phyloP scores from a whole-genome alignment of 164 flowering plant genomes.

The Tetrastigma voinierianum region DNA sequence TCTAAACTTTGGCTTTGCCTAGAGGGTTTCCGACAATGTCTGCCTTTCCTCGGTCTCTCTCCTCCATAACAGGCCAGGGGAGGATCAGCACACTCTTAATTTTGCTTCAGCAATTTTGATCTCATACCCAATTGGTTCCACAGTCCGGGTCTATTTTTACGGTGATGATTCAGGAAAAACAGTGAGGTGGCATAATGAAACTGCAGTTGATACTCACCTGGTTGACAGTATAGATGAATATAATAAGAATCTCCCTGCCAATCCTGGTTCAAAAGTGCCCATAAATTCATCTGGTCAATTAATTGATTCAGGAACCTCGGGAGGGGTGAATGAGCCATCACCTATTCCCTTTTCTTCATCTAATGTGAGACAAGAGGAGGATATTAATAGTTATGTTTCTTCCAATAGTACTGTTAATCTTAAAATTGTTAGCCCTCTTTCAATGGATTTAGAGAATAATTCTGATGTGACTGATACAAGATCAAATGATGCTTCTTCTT shows the following conservation, averaged over 20 bases:
- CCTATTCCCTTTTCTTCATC: too few species aligned
- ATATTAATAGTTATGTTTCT: too few species aligned
- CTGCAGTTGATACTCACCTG: neutral
- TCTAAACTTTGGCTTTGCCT: constrained; percentile 28
- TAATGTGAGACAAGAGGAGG: too few species aligned
- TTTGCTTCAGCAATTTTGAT: constrained; percentile 55
- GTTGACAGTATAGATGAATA: constrained; percentile 6
- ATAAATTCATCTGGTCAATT: neutral
- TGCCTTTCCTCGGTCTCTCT: constrained; percentile 42
- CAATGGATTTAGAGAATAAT: neutral
- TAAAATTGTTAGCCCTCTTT: too few species aligned
- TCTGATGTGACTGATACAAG: neutral
- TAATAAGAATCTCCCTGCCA: neutral
- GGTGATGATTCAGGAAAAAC: constrained; percentile 19
- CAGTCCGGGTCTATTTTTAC: constrained; percentile 48
- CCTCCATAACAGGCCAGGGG: constrained; percentile 47
- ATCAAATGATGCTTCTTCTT: too few species aligned
- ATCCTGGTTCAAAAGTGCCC: constrained; percentile 10
- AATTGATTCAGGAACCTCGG: constrained; percentile 6
- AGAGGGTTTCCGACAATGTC: constrained; percentile 29
- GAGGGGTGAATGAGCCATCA: neutral
- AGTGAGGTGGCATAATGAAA: constrained; percentile 6
- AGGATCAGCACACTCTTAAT: constrained; percentile 59
- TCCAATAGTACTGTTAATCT: too few species aligned
- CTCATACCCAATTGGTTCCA: constrained; percentile 60